Conservation (phyloP, 768 basidiomycete genomes). For the Pleurotus pulmonarius region DNA sequence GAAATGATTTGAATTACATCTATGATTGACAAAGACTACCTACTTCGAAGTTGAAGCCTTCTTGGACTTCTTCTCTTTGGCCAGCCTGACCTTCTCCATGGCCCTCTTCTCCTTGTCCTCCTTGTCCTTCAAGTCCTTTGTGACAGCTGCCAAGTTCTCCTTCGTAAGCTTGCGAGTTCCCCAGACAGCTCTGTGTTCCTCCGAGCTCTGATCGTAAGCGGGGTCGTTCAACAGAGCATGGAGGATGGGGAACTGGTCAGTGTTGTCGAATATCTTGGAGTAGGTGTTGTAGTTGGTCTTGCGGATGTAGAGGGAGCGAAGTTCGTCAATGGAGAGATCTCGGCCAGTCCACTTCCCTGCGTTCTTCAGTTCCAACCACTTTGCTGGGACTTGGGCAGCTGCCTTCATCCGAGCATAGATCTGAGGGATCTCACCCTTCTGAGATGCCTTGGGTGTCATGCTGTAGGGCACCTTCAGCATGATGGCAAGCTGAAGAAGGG, state of each 20-base stretch:
- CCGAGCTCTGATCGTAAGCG: background rate
- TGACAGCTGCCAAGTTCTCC: background rate
- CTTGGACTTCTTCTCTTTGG: background rate
- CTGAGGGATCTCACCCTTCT: too few species aligned
- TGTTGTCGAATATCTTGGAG: background rate
- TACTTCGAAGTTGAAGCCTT: background rate
- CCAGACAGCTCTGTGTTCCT: background rate
- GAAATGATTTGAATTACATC: background rate
- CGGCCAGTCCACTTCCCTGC: too few species aligned
- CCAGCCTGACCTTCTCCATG: background rate
- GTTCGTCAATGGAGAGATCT: too few species aligned
- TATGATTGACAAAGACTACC: background rate
- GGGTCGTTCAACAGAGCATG: background rate
- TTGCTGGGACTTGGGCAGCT: too few species aligned
- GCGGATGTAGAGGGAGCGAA: too few species aligned
- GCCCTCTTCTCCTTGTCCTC: background rate
- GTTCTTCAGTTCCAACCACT: too few species aligned
- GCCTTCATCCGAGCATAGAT: too few species aligned
- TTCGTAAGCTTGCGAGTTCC: background rate
- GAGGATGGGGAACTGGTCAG: background rate
- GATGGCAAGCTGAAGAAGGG: too few species aligned
- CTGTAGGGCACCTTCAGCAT: too few species aligned
- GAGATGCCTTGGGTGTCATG: too few species aligned
- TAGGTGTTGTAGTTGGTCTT: too few species aligned
- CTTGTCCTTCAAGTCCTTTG: background rate